phyloP scores from a whole-genome alignment of 2,329 filamentous ascomycete genomes.

The Plenodomus tracheiphilus region DNA sequence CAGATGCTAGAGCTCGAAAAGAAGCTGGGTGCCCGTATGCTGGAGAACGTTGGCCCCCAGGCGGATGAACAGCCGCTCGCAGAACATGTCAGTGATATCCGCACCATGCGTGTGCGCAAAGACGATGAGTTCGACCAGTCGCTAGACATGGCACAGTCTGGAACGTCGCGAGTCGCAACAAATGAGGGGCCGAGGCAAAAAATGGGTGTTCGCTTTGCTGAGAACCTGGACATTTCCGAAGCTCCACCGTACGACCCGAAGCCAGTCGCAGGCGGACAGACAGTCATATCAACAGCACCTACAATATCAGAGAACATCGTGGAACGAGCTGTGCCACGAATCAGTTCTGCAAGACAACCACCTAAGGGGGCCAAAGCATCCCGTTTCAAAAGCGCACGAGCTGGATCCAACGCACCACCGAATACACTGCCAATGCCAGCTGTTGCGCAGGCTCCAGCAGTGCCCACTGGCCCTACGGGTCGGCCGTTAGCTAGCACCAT shows the following conservation, averaged over 20 bases:
- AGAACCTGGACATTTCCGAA: conserved; percentile 70
- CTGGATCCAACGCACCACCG: conserved; percentile 18
- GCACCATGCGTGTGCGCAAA: conserved; percentile 54
- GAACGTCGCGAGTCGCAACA: conserved; percentile 3
- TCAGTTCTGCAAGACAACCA: conserved; percentile 12
- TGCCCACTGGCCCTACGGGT: conserved; percentile 47
- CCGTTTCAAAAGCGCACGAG: conserved; percentile 46
- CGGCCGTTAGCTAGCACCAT: conserved; percentile 63
- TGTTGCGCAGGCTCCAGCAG: conserved; percentile 29
- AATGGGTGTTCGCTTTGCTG: conserved; percentile 83
- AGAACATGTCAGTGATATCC: conserved; percentile 60
- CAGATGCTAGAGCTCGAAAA: conserved; percentile 86
- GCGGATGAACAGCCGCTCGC: conserved; percentile 40
- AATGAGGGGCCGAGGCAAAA: conserved; percentile 25
- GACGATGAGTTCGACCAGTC: conserved; percentile 43
- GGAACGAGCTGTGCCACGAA: conserved; percentile 28
- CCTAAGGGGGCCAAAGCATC: conserved; percentile 43
- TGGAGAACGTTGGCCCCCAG: conserved; percentile 62
- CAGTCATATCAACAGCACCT: conserved; percentile 14
- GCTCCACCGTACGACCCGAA: conserved; percentile 14
- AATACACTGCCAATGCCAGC: conserved; percentile 26
- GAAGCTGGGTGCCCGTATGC: conserved; percentile 64
- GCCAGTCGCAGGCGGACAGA: background rate
- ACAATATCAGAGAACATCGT: conserved; percentile 42
- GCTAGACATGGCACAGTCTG: conserved; percentile 9